A percentile compares a stretch with the other conserved stretches of the same genome.
Conservation (phyloP, 805 yeast genomes). For the Lipomyces lipofer region DNA sequence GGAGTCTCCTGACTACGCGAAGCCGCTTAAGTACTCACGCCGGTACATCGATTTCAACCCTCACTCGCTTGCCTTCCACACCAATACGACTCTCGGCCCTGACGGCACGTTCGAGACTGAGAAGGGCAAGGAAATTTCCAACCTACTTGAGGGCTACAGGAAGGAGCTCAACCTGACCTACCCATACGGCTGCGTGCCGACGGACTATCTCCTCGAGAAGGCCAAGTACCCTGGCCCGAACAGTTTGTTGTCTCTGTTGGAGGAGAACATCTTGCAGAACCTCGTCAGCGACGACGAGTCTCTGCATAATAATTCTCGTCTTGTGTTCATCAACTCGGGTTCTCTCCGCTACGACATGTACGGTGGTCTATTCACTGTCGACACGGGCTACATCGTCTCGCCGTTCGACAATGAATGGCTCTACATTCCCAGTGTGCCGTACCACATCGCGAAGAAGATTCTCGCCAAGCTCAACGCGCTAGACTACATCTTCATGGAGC, state of each 20-base stretch:
- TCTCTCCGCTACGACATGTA: slow-evolving; percentile 83
- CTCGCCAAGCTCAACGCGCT: slow-evolving; percentile 58
- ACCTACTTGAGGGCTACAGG: slow-evolving; percentile 48
- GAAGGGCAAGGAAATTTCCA: slow-evolving; percentile 53
- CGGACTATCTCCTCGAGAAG: slow-evolving; percentile 63
- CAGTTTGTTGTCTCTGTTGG: slow-evolving; percentile 61
- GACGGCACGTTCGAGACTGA: slow-evolving; percentile 51
- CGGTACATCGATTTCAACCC: slow-evolving; percentile 81
- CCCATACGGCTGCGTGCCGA: slow-evolving; percentile 64
- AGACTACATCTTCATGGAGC: slow-evolving; percentile 45
- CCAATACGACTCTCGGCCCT: slow-evolving; percentile 38
- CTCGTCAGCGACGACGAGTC: slow-evolving; percentile 36
- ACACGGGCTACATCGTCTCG: slow-evolving; percentile 76
- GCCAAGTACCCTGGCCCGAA: slow-evolving; percentile 61
- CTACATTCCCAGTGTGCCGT: slow-evolving; percentile 59
- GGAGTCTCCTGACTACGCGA: slow-evolving; percentile 34
- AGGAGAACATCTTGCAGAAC: slow-evolving; percentile 54
- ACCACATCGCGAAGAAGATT: slow-evolving; percentile 54
- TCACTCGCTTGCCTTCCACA: slow-evolving; percentile 67
- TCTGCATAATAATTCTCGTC: slow-evolving; percentile 44
- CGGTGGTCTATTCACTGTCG: slow-evolving; percentile 78
- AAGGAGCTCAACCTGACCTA: slow-evolving; percentile 53
- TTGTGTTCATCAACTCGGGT: slow-evolving; percentile 79
- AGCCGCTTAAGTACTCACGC: slow-evolving; percentile 47
- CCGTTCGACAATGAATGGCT: slow-evolving; percentile 86